Evolutionary conservation across 169 alveolate genomes (phyloP).

Genomic region (Eimeria falciformis): DNA sequence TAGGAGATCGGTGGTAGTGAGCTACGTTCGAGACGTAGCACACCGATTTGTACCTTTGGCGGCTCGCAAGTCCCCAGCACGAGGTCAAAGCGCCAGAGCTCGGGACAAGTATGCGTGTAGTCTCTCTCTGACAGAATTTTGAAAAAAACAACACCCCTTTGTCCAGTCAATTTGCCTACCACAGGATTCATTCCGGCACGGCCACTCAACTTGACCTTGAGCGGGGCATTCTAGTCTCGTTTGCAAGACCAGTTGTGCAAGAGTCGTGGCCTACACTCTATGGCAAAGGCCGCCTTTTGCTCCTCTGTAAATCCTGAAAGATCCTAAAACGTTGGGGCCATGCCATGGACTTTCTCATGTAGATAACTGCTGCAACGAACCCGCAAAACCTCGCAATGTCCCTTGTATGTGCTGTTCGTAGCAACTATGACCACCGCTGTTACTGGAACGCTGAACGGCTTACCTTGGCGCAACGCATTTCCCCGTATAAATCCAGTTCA

Average conservation of each 20-base stretch:
- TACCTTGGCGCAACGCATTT: slow-evolving; percentile 68
- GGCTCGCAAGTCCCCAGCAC: slow-evolving; percentile 36
- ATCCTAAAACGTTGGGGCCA: neutral
- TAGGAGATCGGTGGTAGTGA: neutral
- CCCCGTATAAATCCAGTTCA: slow-evolving; percentile 52
- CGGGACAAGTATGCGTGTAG: slow-evolving; percentile 68
- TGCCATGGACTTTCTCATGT: neutral
- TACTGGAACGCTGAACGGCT: too few species aligned
- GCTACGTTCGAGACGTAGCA: too few species aligned
- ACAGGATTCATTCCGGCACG: slow-evolving; percentile 58
- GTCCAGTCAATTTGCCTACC: neutral
- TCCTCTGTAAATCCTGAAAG: slow-evolving; percentile 50
- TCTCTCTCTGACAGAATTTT: neutral
- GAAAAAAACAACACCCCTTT: neutral
- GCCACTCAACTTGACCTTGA: slow-evolving; percentile 67
- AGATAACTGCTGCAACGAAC: neutral
- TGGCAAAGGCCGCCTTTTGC: slow-evolving; percentile 42
- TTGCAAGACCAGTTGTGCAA: neutral
- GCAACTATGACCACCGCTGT: too few species aligned
- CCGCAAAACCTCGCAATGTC: slow-evolving; percentile 66
- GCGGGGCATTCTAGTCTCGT: neutral
- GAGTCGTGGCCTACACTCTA: slow-evolving; percentile 30
- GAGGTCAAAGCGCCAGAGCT: slow-evolving; percentile 42
- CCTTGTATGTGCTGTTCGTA: slow-evolving; percentile 16
- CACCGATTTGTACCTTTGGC: slow-evolving; percentile 61